Conservation (phyloP, 768 basidiomycete species). For the Boletus vinaceobasis region DNA sequence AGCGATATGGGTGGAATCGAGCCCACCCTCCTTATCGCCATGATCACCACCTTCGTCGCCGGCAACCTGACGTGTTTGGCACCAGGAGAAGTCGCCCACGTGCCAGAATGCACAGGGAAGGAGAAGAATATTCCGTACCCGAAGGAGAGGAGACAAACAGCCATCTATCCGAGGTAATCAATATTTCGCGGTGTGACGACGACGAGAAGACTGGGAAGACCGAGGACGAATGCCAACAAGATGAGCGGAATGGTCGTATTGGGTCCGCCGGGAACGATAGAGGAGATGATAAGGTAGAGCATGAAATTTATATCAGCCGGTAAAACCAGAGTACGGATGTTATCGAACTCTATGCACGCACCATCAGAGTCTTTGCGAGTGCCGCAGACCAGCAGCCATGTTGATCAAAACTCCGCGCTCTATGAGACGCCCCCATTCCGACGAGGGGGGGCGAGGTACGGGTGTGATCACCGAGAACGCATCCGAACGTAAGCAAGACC, state of each 20-base stretch:
- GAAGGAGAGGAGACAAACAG: conserved; percentile 90
- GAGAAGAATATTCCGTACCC: conserved; percentile 95
- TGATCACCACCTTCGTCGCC: conserved; percentile 71
- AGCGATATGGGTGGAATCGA: conserved; percentile 93
- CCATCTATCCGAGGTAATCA: conserved; percentile 95
- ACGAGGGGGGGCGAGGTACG: neutral
- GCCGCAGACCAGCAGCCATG: neutral
- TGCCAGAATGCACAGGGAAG: conserved; percentile 98
- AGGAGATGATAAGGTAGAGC: conserved; percentile 83
- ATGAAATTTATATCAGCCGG: conserved; percentile 99
- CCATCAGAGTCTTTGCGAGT: neutral
- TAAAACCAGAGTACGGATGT: conserved; percentile 58
- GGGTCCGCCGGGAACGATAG: conserved; percentile 79
- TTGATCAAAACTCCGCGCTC: neutral
- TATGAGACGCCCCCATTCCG: neutral
- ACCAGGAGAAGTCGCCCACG: conserved; percentile 99
- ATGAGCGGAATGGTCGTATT: conserved; percentile 87
- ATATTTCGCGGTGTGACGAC: conserved; percentile 95
- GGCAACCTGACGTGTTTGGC: conserved; percentile 81
- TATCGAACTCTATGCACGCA: conserved; percentile 16
- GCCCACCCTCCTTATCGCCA: conserved; percentile 94
- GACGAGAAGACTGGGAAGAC: conserved; percentile 92
- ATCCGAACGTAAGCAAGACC: neutral
- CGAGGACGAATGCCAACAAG: conserved; percentile 88
- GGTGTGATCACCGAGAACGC: neutral